A percentile compares a stretch with the other conserved stretches of the same genome.
Conservation (phyloP, 495 filamentous ascomycete genomes). For the Lindgomyces ingoldianus region DNA sequence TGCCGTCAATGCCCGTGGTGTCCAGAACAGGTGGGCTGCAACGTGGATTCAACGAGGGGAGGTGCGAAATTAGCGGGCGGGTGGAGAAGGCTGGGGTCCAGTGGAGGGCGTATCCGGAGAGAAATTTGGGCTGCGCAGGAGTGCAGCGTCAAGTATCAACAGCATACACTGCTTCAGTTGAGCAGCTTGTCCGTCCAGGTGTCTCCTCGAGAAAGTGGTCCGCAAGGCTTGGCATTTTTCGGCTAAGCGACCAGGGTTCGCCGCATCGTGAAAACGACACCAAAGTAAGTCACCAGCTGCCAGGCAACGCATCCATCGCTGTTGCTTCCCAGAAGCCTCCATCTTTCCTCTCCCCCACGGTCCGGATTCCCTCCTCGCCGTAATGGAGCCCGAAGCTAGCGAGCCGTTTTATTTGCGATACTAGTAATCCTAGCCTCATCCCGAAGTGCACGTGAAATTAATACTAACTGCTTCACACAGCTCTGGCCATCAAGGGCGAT, state of each 20-base stretch:
- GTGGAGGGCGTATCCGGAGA: neutral
- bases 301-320: too few species aligned
- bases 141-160: neutral
- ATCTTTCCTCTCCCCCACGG: neutral
- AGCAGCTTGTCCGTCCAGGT: slow-evolving; percentile 17
- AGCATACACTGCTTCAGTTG: neutral
- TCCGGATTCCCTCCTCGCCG: neutral
- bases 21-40: slow-evolving; percentile 29
- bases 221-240: neutral
- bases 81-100: slow-evolving; percentile 3
- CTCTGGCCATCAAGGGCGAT: slow-evolving; percentile 95
- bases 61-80: slow-evolving; percentile 3
- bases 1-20: slow-evolving; percentile 36
- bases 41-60: slow-evolving; percentile 23
- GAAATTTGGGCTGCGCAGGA: neutral
- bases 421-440: slow-evolving; percentile 68
- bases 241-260: slow-evolving; percentile 3
- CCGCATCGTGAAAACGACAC: slow-evolving; percentile 1
- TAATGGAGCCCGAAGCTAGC: slow-evolving; percentile 43
- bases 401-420: slow-evolving; percentile 97
- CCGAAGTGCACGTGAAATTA: slow-evolving; percentile 36
- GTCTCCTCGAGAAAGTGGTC: slow-evolving; percentile 31
- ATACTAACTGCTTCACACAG: slow-evolving; percentile 49
- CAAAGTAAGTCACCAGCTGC: neutral
- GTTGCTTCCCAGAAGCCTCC: too few species aligned